phyloP scores from a whole-genome alignment of 2,329 filamentous ascomycete species.

The Fusarium sp. region DNA sequence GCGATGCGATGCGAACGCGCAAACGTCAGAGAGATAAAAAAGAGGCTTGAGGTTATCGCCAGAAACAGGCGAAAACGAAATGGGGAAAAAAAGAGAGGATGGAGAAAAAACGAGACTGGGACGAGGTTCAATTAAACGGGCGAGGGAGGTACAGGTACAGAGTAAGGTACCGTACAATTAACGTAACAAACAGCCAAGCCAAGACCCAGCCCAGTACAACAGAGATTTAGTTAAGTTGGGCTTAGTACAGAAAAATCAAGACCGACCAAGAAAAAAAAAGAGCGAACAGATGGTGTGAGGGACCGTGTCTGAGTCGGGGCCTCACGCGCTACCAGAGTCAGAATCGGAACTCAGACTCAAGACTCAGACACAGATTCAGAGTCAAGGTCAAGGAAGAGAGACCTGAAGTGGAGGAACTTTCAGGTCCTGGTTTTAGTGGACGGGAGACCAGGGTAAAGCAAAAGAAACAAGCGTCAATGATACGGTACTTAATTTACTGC shows the following conservation, averaged over 20 bases:
- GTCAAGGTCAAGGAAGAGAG: conserved; percentile 22
- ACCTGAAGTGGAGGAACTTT: conserved; percentile 22
- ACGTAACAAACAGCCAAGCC: conserved; percentile 2
- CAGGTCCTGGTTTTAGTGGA: conserved; percentile 26
- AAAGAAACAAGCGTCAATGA: conserved; percentile 31
- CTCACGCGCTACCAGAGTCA: conserved; percentile 37
- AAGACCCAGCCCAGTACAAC: background rate
- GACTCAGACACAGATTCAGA: conserved; percentile 4
- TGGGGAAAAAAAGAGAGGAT: conserved; percentile 25
- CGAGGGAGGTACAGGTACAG: conserved; percentile 9
- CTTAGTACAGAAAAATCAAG: conserved; percentile 17
- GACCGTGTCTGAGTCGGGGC: conserved; percentile 45
- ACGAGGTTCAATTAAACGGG: conserved; percentile 36
- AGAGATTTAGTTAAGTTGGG: conserved; percentile 19
- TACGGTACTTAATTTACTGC: conserved; percentile 23
- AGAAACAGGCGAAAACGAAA: conserved; percentile 32
- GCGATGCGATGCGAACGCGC: conserved; percentile 29
- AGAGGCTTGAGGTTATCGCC: conserved; percentile 20
- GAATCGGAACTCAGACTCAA: conserved; percentile 1
- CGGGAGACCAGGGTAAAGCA: conserved; percentile 23
- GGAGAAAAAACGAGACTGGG: conserved; percentile 12
- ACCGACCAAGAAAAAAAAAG: conserved; percentile 5
- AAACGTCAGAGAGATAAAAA: conserved; percentile 20
- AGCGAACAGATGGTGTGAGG: conserved; percentile 39
- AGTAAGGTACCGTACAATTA: conserved; percentile 12